Base-by-base conservation (phyloP, 1,284 basidiomycete species). In the Mycena sp. region DNA sequence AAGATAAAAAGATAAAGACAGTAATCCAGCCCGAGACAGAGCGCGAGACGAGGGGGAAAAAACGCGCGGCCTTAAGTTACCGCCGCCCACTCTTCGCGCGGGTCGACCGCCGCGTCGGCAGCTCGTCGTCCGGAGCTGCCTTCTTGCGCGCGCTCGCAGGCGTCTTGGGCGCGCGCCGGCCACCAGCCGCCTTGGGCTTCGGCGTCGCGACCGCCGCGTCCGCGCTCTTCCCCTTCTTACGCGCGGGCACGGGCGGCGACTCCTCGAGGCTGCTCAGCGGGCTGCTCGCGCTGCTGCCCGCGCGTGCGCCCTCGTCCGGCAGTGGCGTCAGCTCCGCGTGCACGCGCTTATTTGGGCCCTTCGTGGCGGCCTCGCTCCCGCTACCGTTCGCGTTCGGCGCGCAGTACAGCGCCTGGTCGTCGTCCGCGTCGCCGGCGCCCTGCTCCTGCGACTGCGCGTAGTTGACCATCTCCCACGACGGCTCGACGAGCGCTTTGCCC, bases 381-480 rank as follows among this genome's bases (percentile, higher is more conserved):
- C 21, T 46, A 21, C 37, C 37, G 58, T 28, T 7, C 21, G 50
- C 26, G 38, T n/a, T 7, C 45, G 30, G 30, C 44, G 48, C 38
- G 32, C 32, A 14, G 32, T 35, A 35, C 32, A 35, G 32, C 7
- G 7, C 32, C 16, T 30, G 52, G 11, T 11, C 25, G 37, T n/a
- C 37, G 37, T 29, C 25, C 14, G 23, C 25, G 48, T 50, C 37
- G 37, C 14, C 45, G 28, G 49, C 17, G 40, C 25, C 26, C 29
- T 38, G 37, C 23, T 55, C 61, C 49, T 49, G 49, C 23, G 72
- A 70, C 72, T 28, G 71, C 69, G 37, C 69, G 72, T 17, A 72
- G 69, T 7, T 35, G 9, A 35, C 32, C 80, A 84, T 81, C 67
- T 84, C 82, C 64, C 70, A 73, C 12, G 80, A 79, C 29, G 81